Evolutionary conservation across 139 green algal species (phyloP).

Genomic region (Eudorina sp.): DNA sequence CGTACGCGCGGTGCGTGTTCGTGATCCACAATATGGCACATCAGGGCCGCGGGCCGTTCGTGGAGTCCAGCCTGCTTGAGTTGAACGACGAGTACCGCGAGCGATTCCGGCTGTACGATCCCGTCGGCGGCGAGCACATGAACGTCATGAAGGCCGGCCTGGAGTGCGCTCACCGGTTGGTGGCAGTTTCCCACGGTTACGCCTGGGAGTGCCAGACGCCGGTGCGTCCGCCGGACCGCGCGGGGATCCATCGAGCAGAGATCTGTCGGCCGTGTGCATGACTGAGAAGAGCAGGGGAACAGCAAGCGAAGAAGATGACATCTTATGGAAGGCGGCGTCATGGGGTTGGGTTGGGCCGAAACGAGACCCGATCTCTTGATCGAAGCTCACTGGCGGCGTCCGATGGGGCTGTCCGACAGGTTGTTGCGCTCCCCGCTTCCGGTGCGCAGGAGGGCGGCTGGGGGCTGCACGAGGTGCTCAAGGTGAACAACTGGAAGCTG

Average conservation of each 20-base stretch:
- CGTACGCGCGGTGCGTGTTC: slow-evolving; percentile 87
- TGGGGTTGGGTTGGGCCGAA: no score
- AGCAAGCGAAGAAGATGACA: no score
- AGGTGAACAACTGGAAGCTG: slow-evolving; percentile 93
- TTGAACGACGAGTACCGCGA: slow-evolving; percentile 85
- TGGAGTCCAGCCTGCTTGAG: slow-evolving; percentile 85
- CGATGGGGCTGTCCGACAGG: no score
- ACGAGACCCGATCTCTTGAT: no score
- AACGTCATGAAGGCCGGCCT: slow-evolving; percentile 98
- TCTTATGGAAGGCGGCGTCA: no score
- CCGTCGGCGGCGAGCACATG: slow-evolving; percentile 97
- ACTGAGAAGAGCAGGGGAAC: no score
- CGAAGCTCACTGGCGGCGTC: no score
- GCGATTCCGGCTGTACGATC: slow-evolving; percentile 85
- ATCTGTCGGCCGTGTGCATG: background rate
- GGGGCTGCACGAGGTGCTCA: slow-evolving; percentile 91
- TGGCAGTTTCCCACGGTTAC: slow-evolving; percentile 92
- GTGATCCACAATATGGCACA: slow-evolving; percentile 96
- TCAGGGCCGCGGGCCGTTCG: slow-evolving; percentile 92
- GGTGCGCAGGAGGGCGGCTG: slow-evolving; percentile 89
- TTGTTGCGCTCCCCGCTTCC: background rate
- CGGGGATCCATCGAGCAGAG: background rate
- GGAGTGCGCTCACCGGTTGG: slow-evolving; percentile 84
- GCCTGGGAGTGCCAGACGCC: slow-evolving; percentile 96
- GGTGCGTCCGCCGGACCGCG: no score